phyloP scores from a whole-genome alignment of 1,284 basidiomycete species.

The Leccinum colubrinum region DNA sequence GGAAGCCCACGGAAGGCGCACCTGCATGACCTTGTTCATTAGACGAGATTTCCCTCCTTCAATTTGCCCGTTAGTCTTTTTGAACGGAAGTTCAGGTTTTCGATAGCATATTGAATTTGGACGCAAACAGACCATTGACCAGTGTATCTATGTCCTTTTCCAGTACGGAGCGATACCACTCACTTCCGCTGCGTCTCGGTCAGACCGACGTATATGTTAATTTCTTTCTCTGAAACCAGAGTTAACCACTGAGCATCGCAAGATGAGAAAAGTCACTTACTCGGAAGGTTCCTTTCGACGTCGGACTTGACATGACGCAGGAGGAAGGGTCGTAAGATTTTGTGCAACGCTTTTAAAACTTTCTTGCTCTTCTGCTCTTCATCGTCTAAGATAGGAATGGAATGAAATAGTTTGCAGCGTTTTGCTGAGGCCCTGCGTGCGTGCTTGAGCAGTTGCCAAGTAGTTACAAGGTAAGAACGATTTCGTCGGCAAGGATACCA shows the following conservation, averaged over 20 bases:
- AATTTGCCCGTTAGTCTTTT: constrained; percentile 81
- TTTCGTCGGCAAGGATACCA: no score
- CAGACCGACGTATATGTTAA: constrained; percentile 97
- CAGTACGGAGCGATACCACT: constrained; percentile 95
- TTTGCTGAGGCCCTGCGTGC: constrained; percentile 88
- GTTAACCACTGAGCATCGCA: neutral
- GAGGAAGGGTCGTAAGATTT: constrained; percentile 94
- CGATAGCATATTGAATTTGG: neutral
- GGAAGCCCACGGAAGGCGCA: constrained; percentile 35
- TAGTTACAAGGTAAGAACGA: no score
- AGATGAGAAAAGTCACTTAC: constrained; percentile 39
- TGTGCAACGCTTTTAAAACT: constrained; percentile 97
- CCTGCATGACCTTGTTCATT: constrained; percentile 99
- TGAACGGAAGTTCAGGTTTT: neutral
- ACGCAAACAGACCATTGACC: constrained; percentile 71
- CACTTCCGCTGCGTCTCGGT: constrained; percentile 92
- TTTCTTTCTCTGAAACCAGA: constrained; percentile 81
- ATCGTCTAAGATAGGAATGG: constrained; percentile 89
- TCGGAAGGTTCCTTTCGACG: constrained; percentile 96
- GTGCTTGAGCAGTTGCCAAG: neutral
- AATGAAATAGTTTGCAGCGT: constrained; percentile 98
- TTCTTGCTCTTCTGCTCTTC: constrained; percentile 90
- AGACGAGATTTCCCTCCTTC: constrained; percentile 98
- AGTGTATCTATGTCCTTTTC: constrained; percentile 97
- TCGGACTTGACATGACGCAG: constrained; percentile 95